Percentiles rank a stretch among this genome's conserved stretches.
Conservation (phyloP, 805 yeast genomes). For the Cyberlindnera misumaiensis region DNA sequence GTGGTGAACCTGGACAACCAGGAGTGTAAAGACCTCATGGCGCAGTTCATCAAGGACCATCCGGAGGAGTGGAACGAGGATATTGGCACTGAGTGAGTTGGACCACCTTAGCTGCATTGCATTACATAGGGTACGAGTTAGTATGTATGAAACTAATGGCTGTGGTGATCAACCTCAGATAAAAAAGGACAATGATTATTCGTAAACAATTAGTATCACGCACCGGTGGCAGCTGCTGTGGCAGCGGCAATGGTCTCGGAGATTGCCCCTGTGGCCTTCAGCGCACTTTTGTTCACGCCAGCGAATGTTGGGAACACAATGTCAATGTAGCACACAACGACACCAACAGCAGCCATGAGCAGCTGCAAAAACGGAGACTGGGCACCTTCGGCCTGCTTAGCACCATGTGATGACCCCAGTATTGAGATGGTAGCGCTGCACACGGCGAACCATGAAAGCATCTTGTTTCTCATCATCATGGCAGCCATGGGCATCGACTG, state of each 20-base stretch:
- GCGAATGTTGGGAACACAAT: constrained; percentile 26
- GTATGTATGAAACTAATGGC: no score
- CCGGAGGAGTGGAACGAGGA: constrained; percentile 82
- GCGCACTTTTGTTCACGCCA: constrained; percentile 13
- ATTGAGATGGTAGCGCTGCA: constrained; percentile 35
- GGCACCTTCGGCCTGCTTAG: constrained; percentile 25
- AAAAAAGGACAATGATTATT: no score
- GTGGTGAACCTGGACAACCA: constrained; percentile 53
- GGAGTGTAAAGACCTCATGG: constrained; percentile 67
- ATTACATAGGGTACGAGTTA: no score
- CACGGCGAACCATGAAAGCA: constrained; percentile 48
- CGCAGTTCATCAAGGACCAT: constrained; percentile 65
- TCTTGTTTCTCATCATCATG: constrained; percentile 50
- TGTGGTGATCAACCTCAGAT: no score
- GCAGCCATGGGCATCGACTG: constrained; percentile 66
- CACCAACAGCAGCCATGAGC: constrained; percentile 36
- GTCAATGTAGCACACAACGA: constrained; percentile 44
- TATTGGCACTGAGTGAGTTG: constrained; percentile 43
- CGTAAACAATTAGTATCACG: not conserved
- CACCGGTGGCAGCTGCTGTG: constrained; percentile 11
- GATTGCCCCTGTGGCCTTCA: constrained; percentile 14
- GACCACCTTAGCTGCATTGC: no score
- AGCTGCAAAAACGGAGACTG: constrained; percentile 30
- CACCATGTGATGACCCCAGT: constrained; percentile 22
- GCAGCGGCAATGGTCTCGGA: constrained; percentile 15